Evolutionary conservation across 805 yeast species (phyloP), one percentile per base, ranked within the genome.

Genomic region (Cyberlindnera euphorbiae): DNA sequence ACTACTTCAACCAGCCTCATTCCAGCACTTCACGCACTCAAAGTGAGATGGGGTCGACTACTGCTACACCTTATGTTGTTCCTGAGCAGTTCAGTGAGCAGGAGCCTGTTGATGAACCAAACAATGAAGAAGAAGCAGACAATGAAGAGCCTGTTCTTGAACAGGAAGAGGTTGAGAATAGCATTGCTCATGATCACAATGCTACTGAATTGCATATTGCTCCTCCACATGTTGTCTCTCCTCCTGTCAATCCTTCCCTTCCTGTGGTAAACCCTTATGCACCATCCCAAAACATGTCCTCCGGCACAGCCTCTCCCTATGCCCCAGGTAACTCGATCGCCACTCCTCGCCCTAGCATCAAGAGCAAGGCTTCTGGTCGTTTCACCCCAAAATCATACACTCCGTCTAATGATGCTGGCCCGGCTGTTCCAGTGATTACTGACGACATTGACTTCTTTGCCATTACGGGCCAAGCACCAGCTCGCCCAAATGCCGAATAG

Each of bases 381-480:
- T 41, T 39, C 30, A 41, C 44, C 8, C 49, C 44, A 26, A 41
- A 37, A 23, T 28, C 46, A 5, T 40, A 42, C 17, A 35, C 44
- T 9, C 47, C 50, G 15, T 9, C 29, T 9, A 25, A 30, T 8
- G 36, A 39, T 6, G 9, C 24, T n/a, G 4, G 35, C 7, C 26
- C 27, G 22, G 27, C 26, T 26, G 28, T 15, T 8, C 41, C 45
- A 13, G n/a, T 22, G n/a, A 33, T 37, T n/a, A 15, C 34, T 15
- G 43, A 32, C n/a, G 52, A 45, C 26, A 26, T 47, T 26, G 52
- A 47, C 33, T 45, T 44, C 28, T 39, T 35, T 16, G 33, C 48
- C 8, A 35, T 46, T 8, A 25, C 27, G 25, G 45, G 45, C 4
- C 33, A 45, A 12, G 37, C 39, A 6, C 34, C 39, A 26, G 18